Evolutionary conservation across 352 stramenopile species (phyloP).

Genomic region (Globisporangium polare): DNA sequence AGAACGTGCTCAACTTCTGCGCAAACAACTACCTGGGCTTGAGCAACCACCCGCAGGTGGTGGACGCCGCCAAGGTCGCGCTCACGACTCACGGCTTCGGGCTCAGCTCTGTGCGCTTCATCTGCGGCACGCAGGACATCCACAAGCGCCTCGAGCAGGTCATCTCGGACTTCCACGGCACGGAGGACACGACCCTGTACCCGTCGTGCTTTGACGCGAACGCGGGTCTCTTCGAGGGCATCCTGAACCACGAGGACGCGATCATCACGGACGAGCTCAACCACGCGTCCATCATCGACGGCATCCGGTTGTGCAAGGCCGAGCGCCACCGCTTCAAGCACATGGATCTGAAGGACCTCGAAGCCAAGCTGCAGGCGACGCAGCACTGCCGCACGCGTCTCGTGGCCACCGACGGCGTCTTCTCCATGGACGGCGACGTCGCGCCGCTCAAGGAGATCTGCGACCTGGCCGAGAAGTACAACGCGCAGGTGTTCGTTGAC

Average conservation of each 20-base stretch:
- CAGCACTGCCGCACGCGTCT: conserved; percentile 89
- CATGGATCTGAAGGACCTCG: conserved; percentile 90
- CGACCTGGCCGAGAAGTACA: conserved; percentile 89
- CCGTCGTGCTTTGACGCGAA: conserved; percentile 95
- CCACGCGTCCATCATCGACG: conserved; percentile 94
- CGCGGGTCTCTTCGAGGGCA: conserved; percentile 88
- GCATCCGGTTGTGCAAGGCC: conserved; percentile 92
- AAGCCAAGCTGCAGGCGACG: conserved; percentile 85
- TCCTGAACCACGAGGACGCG: conserved; percentile 87
- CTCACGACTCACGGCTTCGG: conserved; percentile 89
- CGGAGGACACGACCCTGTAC: conserved; percentile 93
- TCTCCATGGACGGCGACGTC: conserved; percentile 94
- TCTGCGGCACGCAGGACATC: conserved; percentile 93
- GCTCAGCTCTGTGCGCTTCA: conserved; percentile 91
- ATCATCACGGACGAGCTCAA: conserved; percentile 94
- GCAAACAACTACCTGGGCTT: conserved; percentile 94
- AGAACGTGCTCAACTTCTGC: conserved; percentile 92
- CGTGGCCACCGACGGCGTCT: conserved; percentile 94
- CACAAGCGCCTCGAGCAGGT: conserved; percentile 89
- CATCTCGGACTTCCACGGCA: conserved; percentile 93
- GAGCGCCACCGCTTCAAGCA: conserved; percentile 92
- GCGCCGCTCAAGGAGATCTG: conserved; percentile 89
- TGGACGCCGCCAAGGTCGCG: conserved; percentile 78
- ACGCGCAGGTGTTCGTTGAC: conserved; percentile 92
- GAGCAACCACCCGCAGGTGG: conserved; percentile 84